A percentile compares a stretch with the other conserved stretches of the same genome.
phyloP scores from a whole-genome alignment of 495 filamentous ascomycete species.

The Aspergillus ostianus region DNA sequence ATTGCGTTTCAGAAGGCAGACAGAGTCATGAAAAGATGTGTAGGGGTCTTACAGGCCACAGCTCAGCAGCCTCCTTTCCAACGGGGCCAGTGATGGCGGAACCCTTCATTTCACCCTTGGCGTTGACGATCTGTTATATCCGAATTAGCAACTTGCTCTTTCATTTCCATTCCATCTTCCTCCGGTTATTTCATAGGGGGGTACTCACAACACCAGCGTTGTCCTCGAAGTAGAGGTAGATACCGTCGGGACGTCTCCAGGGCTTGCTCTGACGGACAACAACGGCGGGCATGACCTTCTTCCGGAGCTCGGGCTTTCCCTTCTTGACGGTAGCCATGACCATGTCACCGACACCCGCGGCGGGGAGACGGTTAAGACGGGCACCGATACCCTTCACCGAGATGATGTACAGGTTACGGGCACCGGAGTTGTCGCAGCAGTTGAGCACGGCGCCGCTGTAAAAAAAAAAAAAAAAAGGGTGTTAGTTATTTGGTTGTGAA shows the following conservation, averaged over 20 bases:
- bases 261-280: constrained; percentile 98
- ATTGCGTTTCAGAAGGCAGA: not conserved
- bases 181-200: too few relatives aligned
- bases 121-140: constrained; percentile 85
- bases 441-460: constrained; percentile 91
- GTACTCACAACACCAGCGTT: constrained; percentile 90
- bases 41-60: constrained; percentile 88
- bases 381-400: constrained; percentile 99
- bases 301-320: constrained; percentile 98
- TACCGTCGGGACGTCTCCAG: constrained; percentile 95
- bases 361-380: constrained; percentile 95
- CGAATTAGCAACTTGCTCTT: not conserved
- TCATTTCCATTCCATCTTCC: not conserved
- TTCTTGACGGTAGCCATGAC: constrained; percentile 99
- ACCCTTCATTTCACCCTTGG: constrained; percentile 99
- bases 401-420: constrained; percentile 99
- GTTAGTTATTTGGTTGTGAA: constrained; percentile 17
- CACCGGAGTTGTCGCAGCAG: constrained; percentile 98
- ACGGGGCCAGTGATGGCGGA: constrained; percentile 98
- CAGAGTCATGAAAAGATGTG: not conserved
- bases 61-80: constrained; percentile 98
- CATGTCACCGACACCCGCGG: constrained; percentile 98
- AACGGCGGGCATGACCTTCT: constrained; percentile 99
- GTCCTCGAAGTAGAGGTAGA: constrained; percentile 99
- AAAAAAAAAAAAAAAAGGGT: too few relatives aligned